These are phyloP conservation scores for Venustampulla echinocandica DNA, from an alignment of 495 filamentous ascomycete species.

Conservation along the genomic window DNA sequence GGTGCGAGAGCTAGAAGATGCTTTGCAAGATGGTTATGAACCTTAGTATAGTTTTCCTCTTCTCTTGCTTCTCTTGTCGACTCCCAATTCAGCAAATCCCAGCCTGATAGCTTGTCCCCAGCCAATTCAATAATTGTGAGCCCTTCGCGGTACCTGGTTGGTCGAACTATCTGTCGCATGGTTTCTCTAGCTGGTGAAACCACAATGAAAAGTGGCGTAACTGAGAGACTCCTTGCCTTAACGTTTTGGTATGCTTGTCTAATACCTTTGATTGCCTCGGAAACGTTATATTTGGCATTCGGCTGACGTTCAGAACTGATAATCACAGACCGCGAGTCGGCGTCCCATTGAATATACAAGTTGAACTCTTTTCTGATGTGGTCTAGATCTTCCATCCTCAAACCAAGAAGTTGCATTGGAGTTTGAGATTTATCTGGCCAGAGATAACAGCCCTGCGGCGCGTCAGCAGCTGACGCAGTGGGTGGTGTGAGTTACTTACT, in stretches of 20 bases:
- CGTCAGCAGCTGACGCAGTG: not conserved
- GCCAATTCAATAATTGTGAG: constrained; percentile 1
- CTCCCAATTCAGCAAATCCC: constrained; percentile 8
- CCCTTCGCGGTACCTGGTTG: constrained; percentile 1
- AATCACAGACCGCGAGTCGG: constrained; percentile 25
- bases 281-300: constrained; percentile 19
- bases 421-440: constrained; percentile 36
- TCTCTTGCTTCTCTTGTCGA: not conserved
- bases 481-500: not conserved
- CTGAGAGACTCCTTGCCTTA: constrained; percentile 26
- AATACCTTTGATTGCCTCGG: constrained; percentile 30
- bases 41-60: constrained; percentile 3
- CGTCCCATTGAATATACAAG: constrained; percentile 30
- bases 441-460: constrained; percentile 31
- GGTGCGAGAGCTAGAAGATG: constrained; percentile 20
- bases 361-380: constrained; percentile 29
- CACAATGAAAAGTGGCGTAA: constrained; percentile 32
- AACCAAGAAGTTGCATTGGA: constrained; percentile 34
- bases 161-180: constrained; percentile 9
- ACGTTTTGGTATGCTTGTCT: constrained; percentile 28
- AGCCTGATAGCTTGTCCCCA: constrained; percentile 1
- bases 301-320: constrained; percentile 22
- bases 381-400: constrained; percentile 39
- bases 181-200: constrained; percentile 25
- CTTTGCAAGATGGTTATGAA: constrained; percentile 18